Base-by-base conservation (phyloP, 2,329 filamentous ascomycete species). In the Cordyceps cicadae region DNA sequence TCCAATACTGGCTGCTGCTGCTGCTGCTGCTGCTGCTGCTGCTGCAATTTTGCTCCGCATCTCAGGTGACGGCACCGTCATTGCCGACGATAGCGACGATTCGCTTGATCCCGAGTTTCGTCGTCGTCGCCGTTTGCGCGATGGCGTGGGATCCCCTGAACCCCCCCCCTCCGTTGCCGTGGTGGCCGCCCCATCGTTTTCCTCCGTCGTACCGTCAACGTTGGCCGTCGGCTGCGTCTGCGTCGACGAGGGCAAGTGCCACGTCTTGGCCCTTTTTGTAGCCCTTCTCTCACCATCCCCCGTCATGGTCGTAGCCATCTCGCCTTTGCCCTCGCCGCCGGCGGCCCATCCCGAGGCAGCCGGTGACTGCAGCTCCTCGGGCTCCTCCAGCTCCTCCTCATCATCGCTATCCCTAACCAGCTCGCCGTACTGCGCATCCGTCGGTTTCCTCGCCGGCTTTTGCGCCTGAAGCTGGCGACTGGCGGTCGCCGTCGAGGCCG, bases 341-440 rank as follows among this genome's bases (percentile, higher is more conserved):
- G 34, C 8, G 6, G n/a, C n/a, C 32, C 21, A 52, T 21, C 29
- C 43, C 49, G 9, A 24, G n/a, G 21, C 50, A 14, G 14, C 34
- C 8, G 57, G 49, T 1, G 57, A 54, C 26, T 51, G 48, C 19
- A 61, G 46, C 34, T 61, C 66, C 53, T 68, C 67, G 3, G 63
- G 62, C 54, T 67, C 61, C 24, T 66, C 63, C 3, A 62, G 26
- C 57, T 60, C 54, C 63, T 68, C 62, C 34, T 67, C 68, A 5
- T 70, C 70, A 62, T 77, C 63, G 62, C 77, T 74, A 65, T 78
- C 73, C 46, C 69, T 75, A 65, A 79, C 67, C n/a, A 84, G 73
- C 43, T 76, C 69, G 37, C 67, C 70, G 71, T 82, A 83, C 2
- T 81, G 80, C 45, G 80, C 45, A 21, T 57, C 54, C 21, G 54